Evolutionary conservation across 495 filamentous ascomycete species (phyloP), one percentile per base, ranked within the genome.

Genomic region (Penicillium odoratum): DNA sequence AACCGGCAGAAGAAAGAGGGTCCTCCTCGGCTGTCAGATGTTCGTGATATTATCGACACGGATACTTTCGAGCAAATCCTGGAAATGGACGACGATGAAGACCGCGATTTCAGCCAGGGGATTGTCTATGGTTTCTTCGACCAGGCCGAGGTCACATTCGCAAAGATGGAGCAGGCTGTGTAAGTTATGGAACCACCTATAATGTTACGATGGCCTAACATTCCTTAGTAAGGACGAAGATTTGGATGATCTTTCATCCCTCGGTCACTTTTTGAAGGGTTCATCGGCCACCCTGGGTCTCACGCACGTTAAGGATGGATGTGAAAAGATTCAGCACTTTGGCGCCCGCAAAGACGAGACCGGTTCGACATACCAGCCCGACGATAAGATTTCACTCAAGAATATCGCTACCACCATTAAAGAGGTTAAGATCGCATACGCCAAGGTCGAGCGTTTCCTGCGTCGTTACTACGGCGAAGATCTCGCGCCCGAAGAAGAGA

Each of bases 261-360:
- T 96, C 28, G 94, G 94, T 26, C 94, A 98, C 74, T 98, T 97
- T 77, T 78, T 98, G 53, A 98, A 98, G 74, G 94, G 94, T 40
- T 97, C 93, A n/a, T 97, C 93, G 9, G 94, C 94, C 18, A 98
- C 95, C 7, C 85, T 98, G 50, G 94, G 94, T 25, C 83, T 98
- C 40, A 90, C 79, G 63, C 95, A 96, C 75, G 89, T 98, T 67
- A 91, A 91, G 70, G 92, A 97, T 63, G 85, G 82, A 53, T 98
- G 94, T 71, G 93, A 97, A 73, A 90, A 95, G 79, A 96, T 98
- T 63, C 94, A 98, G 71, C 88, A 97, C 69, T 95, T 85, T 65
- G 94, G 95, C 46, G 85, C 85, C 62, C 77, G 79, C 51, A 88
- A 90, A 70, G 92, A 91, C 60, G 87, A 93, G 48, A 85, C 84